phyloP scores from a whole-genome alignment of 2,329 filamentous ascomycete genomes.

The Acarospora socialis region DNA sequence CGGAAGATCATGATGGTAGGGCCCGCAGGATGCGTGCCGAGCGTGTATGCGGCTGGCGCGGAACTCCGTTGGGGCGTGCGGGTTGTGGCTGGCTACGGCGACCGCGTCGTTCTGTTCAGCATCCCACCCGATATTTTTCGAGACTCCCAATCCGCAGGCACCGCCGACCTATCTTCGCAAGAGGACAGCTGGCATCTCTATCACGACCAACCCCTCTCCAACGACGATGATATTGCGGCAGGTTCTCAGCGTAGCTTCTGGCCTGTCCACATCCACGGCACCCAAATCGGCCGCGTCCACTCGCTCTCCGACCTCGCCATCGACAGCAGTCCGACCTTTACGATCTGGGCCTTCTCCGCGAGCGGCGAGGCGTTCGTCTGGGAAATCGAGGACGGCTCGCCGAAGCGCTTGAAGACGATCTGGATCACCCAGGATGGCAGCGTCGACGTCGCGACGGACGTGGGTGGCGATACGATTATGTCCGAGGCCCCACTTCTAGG shows the following conservation, averaged over 20 bases:
- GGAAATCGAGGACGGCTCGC: constrained; percentile 26
- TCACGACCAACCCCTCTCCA: constrained; percentile 23
- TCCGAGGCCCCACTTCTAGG: too few relatives aligned
- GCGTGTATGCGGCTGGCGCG: constrained; percentile 41
- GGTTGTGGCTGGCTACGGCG: constrained; percentile 42
- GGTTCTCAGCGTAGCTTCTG: constrained; percentile 22
- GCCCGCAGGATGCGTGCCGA: constrained; percentile 26
- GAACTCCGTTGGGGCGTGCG: constrained; percentile 44
- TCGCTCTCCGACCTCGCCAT: constrained; percentile 38
- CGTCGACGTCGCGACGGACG: constrained; percentile 15
- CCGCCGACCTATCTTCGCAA: constrained; percentile 21
- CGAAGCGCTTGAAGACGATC: constrained; percentile 9
- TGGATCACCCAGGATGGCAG: constrained; percentile 19
- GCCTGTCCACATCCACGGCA: constrained; percentile 37
- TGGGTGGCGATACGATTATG: too few relatives aligned
- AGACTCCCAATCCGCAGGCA: constrained; percentile 16
- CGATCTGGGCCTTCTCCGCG: constrained; percentile 38
- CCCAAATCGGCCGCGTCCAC: constrained; percentile 31
- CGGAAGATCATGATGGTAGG: constrained; percentile 42
- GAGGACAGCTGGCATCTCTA: constrained; percentile 28
- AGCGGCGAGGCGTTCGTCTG: constrained; percentile 32
- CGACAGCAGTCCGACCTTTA: constrained; percentile 27
- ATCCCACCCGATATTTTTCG: constrained; percentile 43
- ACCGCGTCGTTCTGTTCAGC: constrained; percentile 43
- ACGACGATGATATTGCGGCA: constrained; percentile 17